phyloP scores from a whole-genome alignment of 371 early-diverging fungal genomes.

The Capillidium rhysosporum region DNA sequence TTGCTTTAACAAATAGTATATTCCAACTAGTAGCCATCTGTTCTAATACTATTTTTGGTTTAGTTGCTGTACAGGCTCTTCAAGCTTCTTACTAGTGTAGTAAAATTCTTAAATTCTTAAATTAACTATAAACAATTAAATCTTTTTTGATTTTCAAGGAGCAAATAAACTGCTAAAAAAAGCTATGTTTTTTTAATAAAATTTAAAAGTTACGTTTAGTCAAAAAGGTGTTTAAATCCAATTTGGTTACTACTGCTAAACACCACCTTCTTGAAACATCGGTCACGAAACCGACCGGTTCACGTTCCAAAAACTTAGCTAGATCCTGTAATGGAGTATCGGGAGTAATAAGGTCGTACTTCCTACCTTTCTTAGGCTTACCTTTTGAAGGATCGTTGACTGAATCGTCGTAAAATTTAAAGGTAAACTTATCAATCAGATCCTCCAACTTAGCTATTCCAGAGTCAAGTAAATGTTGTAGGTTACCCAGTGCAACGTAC shows the following conservation, averaged over 20 bases:
- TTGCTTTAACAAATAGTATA: no score
- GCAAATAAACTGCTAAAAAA: no score
- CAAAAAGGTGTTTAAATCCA: conserved; percentile 15
- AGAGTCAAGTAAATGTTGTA: neutral
- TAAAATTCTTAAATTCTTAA: no score
- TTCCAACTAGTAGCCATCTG: no score
- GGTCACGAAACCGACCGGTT: conserved; percentile 27
- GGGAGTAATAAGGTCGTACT: conserved; percentile 22
- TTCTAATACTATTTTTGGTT: no score
- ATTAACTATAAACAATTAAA: no score
- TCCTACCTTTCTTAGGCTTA: neutral
- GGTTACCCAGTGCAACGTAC: conserved; percentile 23
- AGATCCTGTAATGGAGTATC: conserved; percentile 27
- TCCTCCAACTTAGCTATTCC: neutral
- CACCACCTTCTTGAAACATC: conserved; percentile 24
- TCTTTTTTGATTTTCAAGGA: no score
- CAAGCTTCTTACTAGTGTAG: no score
- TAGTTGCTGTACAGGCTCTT: no score
- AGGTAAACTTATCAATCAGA: neutral
- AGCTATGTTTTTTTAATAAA: neutral
- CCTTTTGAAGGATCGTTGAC: no score
- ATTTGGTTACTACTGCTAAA: conserved; percentile 27
- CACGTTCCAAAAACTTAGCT: conserved; percentile 21
- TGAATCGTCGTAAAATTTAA: neutral
- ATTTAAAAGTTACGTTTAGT: neutral